Conservation (phyloP, 2,329 filamentous ascomycete genomes). For the Pseudogymnoascus sp. region DNA sequence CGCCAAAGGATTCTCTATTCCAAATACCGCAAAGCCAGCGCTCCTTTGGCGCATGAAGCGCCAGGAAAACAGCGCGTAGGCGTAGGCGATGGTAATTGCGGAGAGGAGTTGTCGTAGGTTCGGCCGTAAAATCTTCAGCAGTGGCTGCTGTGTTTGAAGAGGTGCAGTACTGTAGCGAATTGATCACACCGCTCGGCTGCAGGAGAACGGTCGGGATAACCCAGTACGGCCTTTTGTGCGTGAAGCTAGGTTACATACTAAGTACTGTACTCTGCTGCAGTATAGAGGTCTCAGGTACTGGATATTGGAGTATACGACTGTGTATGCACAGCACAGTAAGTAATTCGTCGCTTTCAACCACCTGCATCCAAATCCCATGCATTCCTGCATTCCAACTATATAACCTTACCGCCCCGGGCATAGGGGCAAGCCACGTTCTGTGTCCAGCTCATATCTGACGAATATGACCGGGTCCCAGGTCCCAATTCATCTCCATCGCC, state of each 20-base stretch:
- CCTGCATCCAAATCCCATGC: neutral
- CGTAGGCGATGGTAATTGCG: neutral
- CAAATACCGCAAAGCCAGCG: neutral
- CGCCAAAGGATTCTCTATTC: neutral
- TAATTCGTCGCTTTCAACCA: conserved; percentile 3
- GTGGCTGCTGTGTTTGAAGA: neutral
- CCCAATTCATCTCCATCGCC: neutral
- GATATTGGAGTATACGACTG: no score
- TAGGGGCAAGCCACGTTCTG: neutral
- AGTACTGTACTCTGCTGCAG: neutral
- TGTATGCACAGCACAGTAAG: neutral
- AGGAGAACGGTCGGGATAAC: neutral
- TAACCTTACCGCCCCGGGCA: neutral
- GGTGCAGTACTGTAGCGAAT: neutral
- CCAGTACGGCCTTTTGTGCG: neutral
- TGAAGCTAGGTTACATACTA: neutral
- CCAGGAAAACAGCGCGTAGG: neutral
- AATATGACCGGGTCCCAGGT: neutral
- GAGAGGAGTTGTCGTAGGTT: neutral
- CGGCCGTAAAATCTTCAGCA: neutral
- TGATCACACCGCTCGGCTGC: neutral
- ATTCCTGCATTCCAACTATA: neutral
- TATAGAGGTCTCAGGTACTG: neutral
- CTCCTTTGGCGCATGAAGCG: conserved; percentile 1
- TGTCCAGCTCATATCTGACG: neutral